Percentiles rank a stretch among this genome's conserved stretches.
Conservation (phyloP, 805 yeast genomes). For the Saccharomycopsis synnaedendra region DNA sequence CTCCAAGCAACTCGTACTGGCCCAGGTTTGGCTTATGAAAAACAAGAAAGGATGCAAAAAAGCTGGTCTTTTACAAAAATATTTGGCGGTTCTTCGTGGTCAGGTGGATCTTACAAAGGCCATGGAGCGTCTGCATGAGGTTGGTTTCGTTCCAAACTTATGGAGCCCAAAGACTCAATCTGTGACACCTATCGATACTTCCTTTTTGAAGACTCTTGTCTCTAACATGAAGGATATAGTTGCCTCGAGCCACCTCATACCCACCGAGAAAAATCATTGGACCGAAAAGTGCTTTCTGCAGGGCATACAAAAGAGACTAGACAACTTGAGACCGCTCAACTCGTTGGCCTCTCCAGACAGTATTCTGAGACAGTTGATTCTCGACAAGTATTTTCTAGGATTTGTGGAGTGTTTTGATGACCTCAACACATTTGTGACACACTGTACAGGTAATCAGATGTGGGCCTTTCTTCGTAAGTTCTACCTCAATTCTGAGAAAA, state of each 20-base stretch:
- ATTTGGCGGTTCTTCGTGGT: not conserved
- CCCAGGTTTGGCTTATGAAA: conserved; percentile 4
- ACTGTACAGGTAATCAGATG: not conserved
- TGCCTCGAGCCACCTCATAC: too few relatives aligned
- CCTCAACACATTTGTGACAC: not conserved
- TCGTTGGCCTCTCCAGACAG: conserved; percentile 22
- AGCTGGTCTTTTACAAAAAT: not conserved
- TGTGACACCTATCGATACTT: not conserved
- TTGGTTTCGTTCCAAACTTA: not conserved
- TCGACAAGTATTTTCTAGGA: conserved; percentile 2
- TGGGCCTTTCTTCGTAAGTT: not conserved
- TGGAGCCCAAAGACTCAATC: not conserved
- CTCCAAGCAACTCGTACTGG: not conserved
- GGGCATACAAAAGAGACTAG: conserved; percentile 35
- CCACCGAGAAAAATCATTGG: not conserved
- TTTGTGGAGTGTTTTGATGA: not conserved
- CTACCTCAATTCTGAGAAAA: conserved; percentile 14
- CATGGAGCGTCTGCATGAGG: not conserved
- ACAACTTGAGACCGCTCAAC: conserved; percentile 37
- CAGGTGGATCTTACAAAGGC: conserved; percentile 5
- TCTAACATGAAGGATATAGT: too few relatives aligned
- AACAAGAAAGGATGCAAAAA: not conserved
- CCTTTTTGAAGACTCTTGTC: not conserved
- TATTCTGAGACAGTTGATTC: conserved; percentile 21
- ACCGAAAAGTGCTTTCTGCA: conserved; percentile 20